These are phyloP conservation scores for Eremothecium gossypii DNA, from an alignment of 1,139 yeast species.

Conservation along the genomic window DNA sequence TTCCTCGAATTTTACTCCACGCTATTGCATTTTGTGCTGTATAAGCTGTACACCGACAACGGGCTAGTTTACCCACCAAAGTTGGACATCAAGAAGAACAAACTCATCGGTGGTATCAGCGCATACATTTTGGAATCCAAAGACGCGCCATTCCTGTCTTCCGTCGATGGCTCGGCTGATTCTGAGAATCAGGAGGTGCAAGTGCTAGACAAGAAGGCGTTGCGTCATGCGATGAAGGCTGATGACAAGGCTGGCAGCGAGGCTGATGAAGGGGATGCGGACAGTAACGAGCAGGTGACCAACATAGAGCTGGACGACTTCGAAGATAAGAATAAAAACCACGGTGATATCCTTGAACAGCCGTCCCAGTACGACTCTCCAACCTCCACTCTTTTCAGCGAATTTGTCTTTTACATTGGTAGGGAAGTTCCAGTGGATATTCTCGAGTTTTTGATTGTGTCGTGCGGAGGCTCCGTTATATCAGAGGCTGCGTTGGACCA, in stretches of 20 bases:
- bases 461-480: constrained; percentile 80
- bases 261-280: constrained; percentile 35
- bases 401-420: constrained; percentile 77
- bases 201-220: constrained; percentile 25
- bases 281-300: constrained; percentile 36
- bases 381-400: constrained; percentile 55
- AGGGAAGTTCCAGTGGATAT: constrained; percentile 94
- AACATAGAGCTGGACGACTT: constrained; percentile 62
- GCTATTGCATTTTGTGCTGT: constrained; percentile 76
- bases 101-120: constrained; percentile 84
- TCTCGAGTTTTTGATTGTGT: constrained; percentile 74
- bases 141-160: constrained; percentile 34
- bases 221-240: constrained; percentile 35
- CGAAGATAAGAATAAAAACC: constrained; percentile 47
- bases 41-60: constrained; percentile 73
- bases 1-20: constrained; percentile 94
- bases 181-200: constrained; percentile 29
- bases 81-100: constrained; percentile 59
- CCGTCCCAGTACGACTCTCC: constrained; percentile 58
- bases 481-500: constrained; percentile 87
- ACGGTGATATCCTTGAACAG: constrained; percentile 73
- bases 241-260: constrained; percentile 31
- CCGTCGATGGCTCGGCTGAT: constrained; percentile 32
- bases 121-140: constrained; percentile 65
- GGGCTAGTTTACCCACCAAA: constrained; percentile 89